Conservation (phyloP, 2,329 filamentous ascomycete species). For the Alternaria viburni region DNA sequence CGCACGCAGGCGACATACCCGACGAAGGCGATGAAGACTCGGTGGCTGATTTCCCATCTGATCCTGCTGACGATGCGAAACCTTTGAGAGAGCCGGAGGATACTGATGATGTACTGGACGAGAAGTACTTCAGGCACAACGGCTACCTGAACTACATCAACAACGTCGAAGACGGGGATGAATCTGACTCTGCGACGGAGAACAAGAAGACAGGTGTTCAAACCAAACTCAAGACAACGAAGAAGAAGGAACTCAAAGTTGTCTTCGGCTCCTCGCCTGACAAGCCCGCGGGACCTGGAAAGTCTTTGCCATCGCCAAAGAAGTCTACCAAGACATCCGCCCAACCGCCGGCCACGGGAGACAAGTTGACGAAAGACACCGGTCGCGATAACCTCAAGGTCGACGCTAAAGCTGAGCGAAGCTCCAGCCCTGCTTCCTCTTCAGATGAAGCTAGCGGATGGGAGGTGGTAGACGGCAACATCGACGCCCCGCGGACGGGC, state of each 20-base stretch:
- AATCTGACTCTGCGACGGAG: neutral
- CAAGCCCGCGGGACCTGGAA: neutral
- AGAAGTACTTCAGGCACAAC: conserved; percentile 8
- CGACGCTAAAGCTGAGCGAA: neutral
- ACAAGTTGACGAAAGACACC: neutral
- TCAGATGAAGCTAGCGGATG: neutral
- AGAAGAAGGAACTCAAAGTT: neutral
- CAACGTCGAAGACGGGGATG: neutral
- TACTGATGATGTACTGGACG: neutral
- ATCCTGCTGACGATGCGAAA: neutral
- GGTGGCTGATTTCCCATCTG: neutral
- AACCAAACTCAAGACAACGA: neutral
- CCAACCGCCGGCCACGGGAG: neutral
- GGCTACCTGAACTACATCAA: conserved; percentile 2
- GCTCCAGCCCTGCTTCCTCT: neutral
- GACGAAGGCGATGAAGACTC: neutral
- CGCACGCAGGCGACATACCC: neutral
- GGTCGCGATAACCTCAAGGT: neutral
- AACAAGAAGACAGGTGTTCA: neutral
- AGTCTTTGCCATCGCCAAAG: neutral
- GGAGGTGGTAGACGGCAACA: conserved; percentile 1
- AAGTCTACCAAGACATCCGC: neutral
- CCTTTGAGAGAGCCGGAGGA: neutral
- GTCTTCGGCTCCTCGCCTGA: neutral
- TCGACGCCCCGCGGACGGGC: neutral